These are phyloP conservation scores for Kickxella alabastrina DNA, from an alignment of 192 early-diverging fungal species.

Conservation along the genomic window DNA sequence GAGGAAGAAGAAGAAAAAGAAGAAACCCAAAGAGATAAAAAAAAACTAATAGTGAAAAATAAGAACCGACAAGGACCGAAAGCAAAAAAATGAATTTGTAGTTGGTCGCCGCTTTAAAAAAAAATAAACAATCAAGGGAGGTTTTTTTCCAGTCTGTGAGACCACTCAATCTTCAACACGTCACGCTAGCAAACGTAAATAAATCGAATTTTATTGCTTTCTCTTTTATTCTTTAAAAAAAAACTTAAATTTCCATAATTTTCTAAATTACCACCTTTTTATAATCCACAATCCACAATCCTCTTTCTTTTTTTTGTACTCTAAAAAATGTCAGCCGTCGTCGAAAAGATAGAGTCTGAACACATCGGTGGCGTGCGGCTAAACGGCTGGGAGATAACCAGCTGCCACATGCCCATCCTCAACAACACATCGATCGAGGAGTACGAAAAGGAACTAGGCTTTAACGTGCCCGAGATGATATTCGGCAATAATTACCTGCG, in stretches of 20 bases:
- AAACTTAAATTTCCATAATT: too few species aligned
- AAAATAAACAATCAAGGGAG: not conserved
- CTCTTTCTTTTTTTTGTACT: too few species aligned
- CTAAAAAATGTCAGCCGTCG: slow-evolving; percentile 8
- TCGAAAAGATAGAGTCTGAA: slow-evolving; percentile 37
- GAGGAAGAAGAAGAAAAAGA: not conserved
- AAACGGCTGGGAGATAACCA: slow-evolving; percentile 56
- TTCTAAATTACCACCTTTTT: too few species aligned
- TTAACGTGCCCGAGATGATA: slow-evolving; percentile 94
- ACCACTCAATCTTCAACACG: too few species aligned
- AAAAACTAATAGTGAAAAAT: too few species aligned
- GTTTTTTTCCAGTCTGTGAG: too few species aligned
- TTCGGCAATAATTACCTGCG: slow-evolving; percentile 85
- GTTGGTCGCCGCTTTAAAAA: not conserved
- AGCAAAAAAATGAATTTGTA: too few species aligned
- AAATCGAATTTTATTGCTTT: not conserved
- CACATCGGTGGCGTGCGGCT: slow-evolving; percentile 41
- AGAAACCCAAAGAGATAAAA: not conserved
- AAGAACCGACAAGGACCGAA: too few species aligned
- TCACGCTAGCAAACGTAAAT: too few species aligned
- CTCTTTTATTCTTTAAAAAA: not conserved
- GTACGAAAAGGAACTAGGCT: slow-evolving; percentile 54
- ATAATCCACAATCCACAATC: too few species aligned
- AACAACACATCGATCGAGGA: slow-evolving; percentile 55
- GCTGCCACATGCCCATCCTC: slow-evolving; percentile 57